Evolutionary conservation across 352 stramenopile species (phyloP).

Genomic region (Phytophthora sp.): DNA sequence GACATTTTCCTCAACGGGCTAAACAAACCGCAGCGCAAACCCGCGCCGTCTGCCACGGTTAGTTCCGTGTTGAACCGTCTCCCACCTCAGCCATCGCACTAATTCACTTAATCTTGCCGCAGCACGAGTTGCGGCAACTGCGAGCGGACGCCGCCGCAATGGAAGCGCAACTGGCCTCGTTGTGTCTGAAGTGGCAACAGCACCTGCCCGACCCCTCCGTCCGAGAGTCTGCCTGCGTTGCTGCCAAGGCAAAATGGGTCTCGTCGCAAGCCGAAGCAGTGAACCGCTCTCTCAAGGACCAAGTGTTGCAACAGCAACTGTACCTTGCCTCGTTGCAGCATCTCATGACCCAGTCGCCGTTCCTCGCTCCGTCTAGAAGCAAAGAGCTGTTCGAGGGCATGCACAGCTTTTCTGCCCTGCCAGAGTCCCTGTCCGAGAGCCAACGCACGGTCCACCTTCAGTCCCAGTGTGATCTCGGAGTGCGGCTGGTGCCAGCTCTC

Average conservation of each 20-base stretch:
- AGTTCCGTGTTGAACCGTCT: background rate
- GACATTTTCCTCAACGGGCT: slow-evolving; percentile 43
- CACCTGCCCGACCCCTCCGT: slow-evolving; percentile 40
- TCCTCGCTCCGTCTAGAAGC: slow-evolving; percentile 46
- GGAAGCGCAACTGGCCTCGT: slow-evolving; percentile 43
- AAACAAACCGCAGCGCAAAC: slow-evolving; percentile 40
- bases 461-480: slow-evolving; percentile 37
- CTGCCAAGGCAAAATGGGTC: slow-evolving; percentile 64
- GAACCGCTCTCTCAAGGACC: slow-evolving; percentile 60
- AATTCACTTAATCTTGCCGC: background rate
- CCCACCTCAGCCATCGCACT: background rate
- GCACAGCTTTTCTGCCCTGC: slow-evolving; percentile 42
- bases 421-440: background rate
- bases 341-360: slow-evolving; percentile 54
- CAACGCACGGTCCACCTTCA: slow-evolving; percentile 46
- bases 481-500: slow-evolving; percentile 42
- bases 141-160: slow-evolving; percentile 52
- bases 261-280: slow-evolving; percentile 51
- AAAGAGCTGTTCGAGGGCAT: slow-evolving; percentile 65
- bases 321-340: slow-evolving; percentile 68
- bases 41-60: slow-evolving; percentile 45
- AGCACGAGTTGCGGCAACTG: slow-evolving; percentile 60
- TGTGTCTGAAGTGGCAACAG: slow-evolving; percentile 53
- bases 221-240: slow-evolving; percentile 43
- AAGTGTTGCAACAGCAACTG: slow-evolving; percentile 67